Conservation (phyloP, 345 rosid genomes). For the Balakata baccata region DNA sequence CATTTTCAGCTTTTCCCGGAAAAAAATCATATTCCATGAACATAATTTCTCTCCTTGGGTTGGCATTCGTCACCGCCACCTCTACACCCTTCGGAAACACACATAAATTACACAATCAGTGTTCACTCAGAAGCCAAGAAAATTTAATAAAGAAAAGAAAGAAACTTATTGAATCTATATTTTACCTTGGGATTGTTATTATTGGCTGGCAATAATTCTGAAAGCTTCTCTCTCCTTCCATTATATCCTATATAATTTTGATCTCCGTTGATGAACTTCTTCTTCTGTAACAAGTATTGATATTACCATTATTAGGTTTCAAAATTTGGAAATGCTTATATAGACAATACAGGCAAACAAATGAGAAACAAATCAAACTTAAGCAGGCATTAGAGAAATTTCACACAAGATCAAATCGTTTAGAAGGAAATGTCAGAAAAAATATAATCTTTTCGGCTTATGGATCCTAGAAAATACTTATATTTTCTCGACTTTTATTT, state of each 20-base stretch:
- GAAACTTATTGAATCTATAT: not conserved
- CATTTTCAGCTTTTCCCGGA: slow-evolving; percentile 40
- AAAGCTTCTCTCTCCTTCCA: no score
- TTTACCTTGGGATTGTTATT: slow-evolving; percentile 20
- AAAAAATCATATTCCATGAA: slow-evolving; percentile 70
- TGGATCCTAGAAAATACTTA: no score
- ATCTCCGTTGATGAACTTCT: slow-evolving; percentile 17
- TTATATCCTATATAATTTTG: no score
- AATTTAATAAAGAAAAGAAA: not conserved
- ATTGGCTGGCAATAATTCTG: no score
- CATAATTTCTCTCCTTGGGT: slow-evolving; percentile 25
- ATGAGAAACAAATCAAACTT: no score
- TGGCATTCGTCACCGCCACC: slow-evolving; percentile 25
- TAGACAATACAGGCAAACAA: not conserved
- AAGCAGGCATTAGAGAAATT: no score
- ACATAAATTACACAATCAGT: not conserved
- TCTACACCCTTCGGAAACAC: slow-evolving; percentile 31
- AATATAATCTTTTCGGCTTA: no score
- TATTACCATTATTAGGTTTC: not conserved
- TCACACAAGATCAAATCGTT: no score
- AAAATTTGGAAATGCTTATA: not conserved
- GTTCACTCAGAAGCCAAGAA: not conserved
- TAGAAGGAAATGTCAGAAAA: no score
- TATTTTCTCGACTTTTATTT: no score
- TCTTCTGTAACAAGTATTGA: slow-evolving; percentile 42